Evolutionary conservation across 257 asterid genomes (phyloP).

Genomic region (Solanum habrochaites): DNA sequence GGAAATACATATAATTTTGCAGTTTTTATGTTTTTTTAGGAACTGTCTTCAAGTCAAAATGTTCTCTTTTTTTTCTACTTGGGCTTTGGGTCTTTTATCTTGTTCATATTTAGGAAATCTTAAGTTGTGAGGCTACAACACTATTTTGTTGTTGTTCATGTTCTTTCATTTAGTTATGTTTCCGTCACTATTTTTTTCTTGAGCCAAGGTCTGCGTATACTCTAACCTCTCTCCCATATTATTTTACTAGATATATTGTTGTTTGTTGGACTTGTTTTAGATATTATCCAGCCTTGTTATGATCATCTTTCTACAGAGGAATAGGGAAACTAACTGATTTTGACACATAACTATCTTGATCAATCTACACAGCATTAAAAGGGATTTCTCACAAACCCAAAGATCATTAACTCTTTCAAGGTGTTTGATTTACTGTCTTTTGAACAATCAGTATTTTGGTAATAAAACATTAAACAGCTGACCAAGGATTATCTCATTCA

Average conservation of each 20-base stretch:
- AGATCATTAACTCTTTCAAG: background rate
- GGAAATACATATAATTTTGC: background rate
- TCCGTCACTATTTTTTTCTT: no score
- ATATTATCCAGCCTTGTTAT: background rate
- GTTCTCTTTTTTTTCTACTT: background rate
- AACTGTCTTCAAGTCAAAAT: background rate
- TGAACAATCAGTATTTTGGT: background rate
- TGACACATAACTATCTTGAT: background rate
- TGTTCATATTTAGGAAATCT: background rate
- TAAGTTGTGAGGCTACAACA: background rate
- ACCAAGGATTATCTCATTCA: background rate
- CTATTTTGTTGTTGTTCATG: background rate
- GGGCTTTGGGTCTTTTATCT: background rate
- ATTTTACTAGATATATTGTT: no score
- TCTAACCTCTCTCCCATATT: background rate
- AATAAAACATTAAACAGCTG: background rate
- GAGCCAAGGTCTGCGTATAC: background rate
- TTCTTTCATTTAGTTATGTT: no score
- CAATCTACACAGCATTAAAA: background rate
- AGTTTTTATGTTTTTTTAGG: background rate
- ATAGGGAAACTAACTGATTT: background rate
- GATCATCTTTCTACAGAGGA: background rate
- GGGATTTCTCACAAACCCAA: background rate
- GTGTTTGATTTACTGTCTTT: background rate
- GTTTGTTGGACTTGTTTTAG: background rate